phyloP scores from a whole-genome alignment of 805 yeast genomes.

The Sporopachydermia quercuum region DNA sequence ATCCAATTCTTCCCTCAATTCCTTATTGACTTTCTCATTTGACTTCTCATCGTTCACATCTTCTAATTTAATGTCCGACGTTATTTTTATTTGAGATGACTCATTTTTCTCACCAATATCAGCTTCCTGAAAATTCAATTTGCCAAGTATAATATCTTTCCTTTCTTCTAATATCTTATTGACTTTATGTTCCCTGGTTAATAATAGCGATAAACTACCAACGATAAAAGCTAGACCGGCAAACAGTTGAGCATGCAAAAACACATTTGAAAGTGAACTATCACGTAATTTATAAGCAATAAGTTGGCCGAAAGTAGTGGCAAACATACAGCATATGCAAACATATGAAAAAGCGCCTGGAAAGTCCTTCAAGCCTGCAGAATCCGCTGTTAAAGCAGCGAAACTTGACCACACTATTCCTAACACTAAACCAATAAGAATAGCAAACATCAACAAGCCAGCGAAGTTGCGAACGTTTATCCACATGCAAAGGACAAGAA shows the following conservation, averaged over 20 bases:
- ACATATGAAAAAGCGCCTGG: conserved; percentile 25
- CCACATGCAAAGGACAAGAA: conserved; percentile 35
- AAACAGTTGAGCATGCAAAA: background rate
- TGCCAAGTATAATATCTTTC: background rate
- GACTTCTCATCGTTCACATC: too few species aligned
- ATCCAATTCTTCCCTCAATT: too few species aligned
- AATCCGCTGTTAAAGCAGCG: conserved; percentile 26
- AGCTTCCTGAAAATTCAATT: background rate
- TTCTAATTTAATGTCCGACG: too few species aligned
- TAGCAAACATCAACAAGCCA: conserved; percentile 23
- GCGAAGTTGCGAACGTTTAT: conserved; percentile 27
- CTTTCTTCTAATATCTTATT: background rate
- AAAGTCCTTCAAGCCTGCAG: conserved; percentile 22
- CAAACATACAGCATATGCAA: conserved; percentile 5
- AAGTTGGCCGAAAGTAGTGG: background rate
- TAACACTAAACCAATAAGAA: conserved; percentile 24
- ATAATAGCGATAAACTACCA: background rate
- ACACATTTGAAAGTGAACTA: background rate
- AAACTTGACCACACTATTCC: conserved; percentile 31
- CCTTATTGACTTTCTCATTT: too few species aligned
- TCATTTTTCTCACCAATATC: background rate
- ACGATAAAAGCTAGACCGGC: background rate
- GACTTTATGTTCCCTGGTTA: background rate
- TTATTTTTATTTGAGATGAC: too few species aligned
- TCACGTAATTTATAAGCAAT: background rate